Conservation (phyloP, 2,329 filamentous ascomycete species). For the Dothiorella sarmentorum region DNA sequence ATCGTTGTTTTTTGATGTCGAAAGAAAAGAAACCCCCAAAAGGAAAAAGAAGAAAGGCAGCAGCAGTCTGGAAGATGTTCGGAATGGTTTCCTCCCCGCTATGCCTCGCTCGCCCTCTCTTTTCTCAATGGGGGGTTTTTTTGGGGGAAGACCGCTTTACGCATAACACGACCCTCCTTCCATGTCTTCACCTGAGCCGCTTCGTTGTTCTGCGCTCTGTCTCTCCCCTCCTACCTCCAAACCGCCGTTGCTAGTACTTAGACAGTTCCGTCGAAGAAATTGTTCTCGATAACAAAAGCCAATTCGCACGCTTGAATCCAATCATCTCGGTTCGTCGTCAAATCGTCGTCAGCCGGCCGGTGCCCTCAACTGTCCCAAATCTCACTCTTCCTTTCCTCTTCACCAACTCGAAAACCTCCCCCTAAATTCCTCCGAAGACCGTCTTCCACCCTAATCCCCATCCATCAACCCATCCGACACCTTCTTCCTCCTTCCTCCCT, state of each 20-base stretch:
- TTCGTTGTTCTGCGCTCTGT: too few relatives aligned
- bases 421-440: neutral
- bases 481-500: slow-evolving; percentile 12
- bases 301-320: neutral
- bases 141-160: too few relatives aligned
- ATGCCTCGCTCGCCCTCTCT: too few relatives aligned
- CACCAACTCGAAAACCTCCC: neutral
- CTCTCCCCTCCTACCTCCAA: neutral
- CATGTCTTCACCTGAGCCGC: too few relatives aligned
- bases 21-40: neutral
- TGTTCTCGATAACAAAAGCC: neutral
- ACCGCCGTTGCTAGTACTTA: neutral
- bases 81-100: too few relatives aligned
- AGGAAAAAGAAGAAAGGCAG: neutral
- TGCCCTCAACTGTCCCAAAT: too few relatives aligned
- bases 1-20: neutral
- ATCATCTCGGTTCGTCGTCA: slow-evolving; percentile 8
- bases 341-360: neutral
- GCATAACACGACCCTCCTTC: too few relatives aligned
- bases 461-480: neutral
- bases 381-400: neutral
- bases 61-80: neutral
- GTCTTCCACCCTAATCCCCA: neutral
- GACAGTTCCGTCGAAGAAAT: neutral
- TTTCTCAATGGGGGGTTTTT: too few relatives aligned